Conservation (phyloP, 192 early-diverging fungal genomes). For the Coemansia reversa region DNA sequence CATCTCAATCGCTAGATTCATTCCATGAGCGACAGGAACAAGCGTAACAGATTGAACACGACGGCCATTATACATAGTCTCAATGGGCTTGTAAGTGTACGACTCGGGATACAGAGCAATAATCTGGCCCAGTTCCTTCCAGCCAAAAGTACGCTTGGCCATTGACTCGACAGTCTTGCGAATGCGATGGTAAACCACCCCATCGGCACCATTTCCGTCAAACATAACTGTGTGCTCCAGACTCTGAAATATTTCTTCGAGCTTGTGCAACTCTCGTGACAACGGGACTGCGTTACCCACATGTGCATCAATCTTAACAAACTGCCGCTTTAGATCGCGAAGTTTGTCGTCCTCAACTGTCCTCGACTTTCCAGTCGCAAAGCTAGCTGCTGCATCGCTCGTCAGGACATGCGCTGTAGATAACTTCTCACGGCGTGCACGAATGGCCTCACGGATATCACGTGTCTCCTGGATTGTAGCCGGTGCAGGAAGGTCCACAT, state of each 20-base stretch:
- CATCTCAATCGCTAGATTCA: constrained; percentile 35
- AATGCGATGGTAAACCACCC: constrained; percentile 54
- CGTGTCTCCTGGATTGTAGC: constrained; percentile 32
- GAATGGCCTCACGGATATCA: constrained; percentile 33
- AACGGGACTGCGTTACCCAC: constrained; percentile 6
- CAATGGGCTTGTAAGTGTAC: constrained; percentile 36
- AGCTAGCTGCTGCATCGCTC: constrained; percentile 1
- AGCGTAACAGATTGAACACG: constrained; percentile 43
- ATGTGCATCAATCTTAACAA: constrained; percentile 21
- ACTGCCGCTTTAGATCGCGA: constrained; percentile 43
- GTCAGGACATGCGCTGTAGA: background rate
- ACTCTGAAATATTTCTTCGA: constrained; percentile 47
- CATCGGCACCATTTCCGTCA: constrained; percentile 9
- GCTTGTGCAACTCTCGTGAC: constrained; percentile 27
- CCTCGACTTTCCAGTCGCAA: background rate
- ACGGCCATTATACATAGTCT: constrained; percentile 22
- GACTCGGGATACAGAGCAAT: constrained; percentile 54
- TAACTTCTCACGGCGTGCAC: constrained; percentile 14
- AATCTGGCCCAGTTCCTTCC: constrained; percentile 57
- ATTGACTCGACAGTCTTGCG: constrained; percentile 57
- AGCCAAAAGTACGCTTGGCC: constrained; percentile 55
- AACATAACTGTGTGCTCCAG: constrained; percentile 52
- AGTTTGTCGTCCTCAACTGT: constrained; percentile 16
- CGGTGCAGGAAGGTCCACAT: background rate
- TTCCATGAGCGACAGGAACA: constrained; percentile 17